Evolutionary conservation across 2,329 filamentous ascomycete genomes (phyloP).

Genomic region (Nothophaeocryptopus gaeumannii): DNA sequence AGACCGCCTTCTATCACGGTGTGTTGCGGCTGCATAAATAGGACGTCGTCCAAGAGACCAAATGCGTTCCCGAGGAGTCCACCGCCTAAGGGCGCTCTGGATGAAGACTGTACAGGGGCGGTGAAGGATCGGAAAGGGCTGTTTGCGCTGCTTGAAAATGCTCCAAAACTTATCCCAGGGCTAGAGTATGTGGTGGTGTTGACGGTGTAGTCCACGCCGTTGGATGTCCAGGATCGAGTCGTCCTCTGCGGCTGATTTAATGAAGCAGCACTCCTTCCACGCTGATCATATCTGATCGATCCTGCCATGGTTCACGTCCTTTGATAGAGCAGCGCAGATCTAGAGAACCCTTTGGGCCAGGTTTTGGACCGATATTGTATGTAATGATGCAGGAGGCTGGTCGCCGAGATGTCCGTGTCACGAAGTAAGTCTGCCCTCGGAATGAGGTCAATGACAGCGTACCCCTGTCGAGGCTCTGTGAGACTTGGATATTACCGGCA

Average conservation of each 20-base stretch:
- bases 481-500: too few species aligned
- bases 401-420: too few species aligned
- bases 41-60: conserved; percentile 25
- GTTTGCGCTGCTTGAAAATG: conserved; percentile 22
- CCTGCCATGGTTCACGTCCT: conserved; percentile 10
- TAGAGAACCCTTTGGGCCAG: too few species aligned
- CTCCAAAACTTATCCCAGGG: conserved; percentile 28
- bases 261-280: conserved; percentile 11
- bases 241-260: conserved; percentile 15
- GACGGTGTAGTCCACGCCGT: conserved; percentile 30
- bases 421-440: too few species aligned
- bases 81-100: conserved; percentile 8
- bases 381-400: too few species aligned
- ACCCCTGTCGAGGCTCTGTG: too few species aligned
- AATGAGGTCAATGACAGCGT: too few species aligned
- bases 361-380: too few species aligned
- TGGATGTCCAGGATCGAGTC: conserved; percentile 29
- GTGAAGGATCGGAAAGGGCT: conserved; percentile 17
- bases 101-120: conserved; percentile 11
- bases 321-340: too few species aligned
- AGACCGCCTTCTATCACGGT: conserved; percentile 9
- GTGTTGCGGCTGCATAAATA: conserved; percentile 20
- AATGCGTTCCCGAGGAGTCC: conserved; percentile 29
- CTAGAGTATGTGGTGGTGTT: conserved; percentile 27
- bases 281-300: conserved; percentile 13